Conservation (phyloP, 768 basidiomycete genomes). For the Hygrocybe punicea region DNA sequence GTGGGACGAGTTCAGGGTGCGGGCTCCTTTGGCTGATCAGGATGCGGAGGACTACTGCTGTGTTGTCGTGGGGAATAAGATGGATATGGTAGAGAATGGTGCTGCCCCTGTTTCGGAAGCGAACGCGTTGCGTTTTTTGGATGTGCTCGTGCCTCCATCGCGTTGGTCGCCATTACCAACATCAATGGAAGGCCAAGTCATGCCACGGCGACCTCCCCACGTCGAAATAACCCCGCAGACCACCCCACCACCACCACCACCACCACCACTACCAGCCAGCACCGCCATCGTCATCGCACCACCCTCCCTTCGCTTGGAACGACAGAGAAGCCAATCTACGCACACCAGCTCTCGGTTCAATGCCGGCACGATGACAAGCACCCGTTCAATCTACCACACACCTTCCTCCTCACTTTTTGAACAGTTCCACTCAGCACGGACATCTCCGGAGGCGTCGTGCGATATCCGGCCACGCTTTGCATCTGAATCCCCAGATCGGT, state of each 20-base stretch:
- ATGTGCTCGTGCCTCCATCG: constrained; percentile 52
- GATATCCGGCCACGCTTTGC: constrained; percentile 20
- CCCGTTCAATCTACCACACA: constrained; percentile 68
- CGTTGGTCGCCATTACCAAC: constrained; percentile 15
- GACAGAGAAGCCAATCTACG: constrained; percentile 7
- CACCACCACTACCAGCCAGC: constrained; percentile 8
- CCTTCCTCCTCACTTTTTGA: constrained; percentile 77
- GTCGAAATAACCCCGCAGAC: constrained; percentile 15
- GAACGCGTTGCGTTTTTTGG: constrained; percentile 53
- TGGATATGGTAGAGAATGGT: constrained; percentile 46
- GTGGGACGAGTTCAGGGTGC: constrained; percentile 74
- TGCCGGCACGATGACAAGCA: constrained; percentile 54
- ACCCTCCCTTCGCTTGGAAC: constrained; percentile 23
- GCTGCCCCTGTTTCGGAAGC: constrained; percentile 24
- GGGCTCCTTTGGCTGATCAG: constrained; percentile 64
- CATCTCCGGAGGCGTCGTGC: constrained; percentile 48
- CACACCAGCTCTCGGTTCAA: constrained; percentile 18
- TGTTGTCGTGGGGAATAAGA: constrained; percentile 78
- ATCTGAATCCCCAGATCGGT: constrained; percentile 18
- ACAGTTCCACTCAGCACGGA: constrained; percentile 55
- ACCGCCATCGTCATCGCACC: constrained; percentile 12
- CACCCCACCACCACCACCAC: neutral
- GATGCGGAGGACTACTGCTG: constrained; percentile 64
- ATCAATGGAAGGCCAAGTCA: no score
- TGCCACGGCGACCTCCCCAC: constrained; percentile 15